Evolutionary conservation across 805 yeast species (phyloP), one percentile per base, ranked within the genome.

Genomic region (Candida nanaspora): DNA sequence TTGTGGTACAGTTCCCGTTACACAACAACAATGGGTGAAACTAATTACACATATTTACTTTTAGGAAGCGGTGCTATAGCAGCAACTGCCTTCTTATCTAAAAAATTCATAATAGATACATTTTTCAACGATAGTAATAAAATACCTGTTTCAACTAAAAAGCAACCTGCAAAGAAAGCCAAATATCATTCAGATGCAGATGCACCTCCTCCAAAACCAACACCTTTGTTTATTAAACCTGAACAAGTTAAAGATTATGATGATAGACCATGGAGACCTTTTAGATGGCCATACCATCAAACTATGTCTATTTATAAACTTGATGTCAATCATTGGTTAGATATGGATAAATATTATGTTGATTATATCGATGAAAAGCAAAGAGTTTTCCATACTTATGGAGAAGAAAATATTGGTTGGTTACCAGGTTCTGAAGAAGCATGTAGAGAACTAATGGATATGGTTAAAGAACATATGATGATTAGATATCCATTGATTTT

Each of bases 181-280:
- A 52, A 47, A 29, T 53, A 52, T 34, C 52, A 50, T 20, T 46
- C 56, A 4, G 52, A 46, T 25, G 29, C 36, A 39, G 45, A 56
- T 33, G 62, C 60, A 10, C 63, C 62, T 16, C 50, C 55, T 11
- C 75, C 76, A 9, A 55, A 56, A 32, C 81, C 82, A 18, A 70
- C 78, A 0, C 84, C 86, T 0, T 60, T 80, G 23, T 65, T 65
- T 61, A 72, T 82, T 39, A 80, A 84, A 0, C 84, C 85, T 2
- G 86, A 82, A 37, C 77, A 78, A 49, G 83, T 80, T 10, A 63
- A 65, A 46, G 71, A 69, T 20, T 78, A 80, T 52, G 86, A 82
- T 49, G 88, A 80, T 50, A 67, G 88, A 55, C 87, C 88, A 11
- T 82, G 88, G 88, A 68, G 88, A 61, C 87, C 87, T 8, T 82